phyloP scores from a whole-genome alignment of 106 monocot genomes.

The Agapanthus africanus region DNA sequence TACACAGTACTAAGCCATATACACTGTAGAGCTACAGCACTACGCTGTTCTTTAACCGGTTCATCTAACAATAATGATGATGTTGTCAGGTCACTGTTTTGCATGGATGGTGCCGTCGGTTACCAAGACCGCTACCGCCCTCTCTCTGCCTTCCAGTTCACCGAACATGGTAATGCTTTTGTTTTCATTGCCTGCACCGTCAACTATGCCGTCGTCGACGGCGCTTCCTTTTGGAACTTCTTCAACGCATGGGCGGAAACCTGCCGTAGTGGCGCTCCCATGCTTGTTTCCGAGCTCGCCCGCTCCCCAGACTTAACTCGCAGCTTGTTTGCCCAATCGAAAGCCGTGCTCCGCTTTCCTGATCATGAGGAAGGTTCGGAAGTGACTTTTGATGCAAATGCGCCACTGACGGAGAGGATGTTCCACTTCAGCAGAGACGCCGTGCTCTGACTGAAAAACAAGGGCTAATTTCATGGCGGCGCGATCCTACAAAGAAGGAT shows the following conservation, averaged over 20 bases:
- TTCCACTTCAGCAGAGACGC: slow-evolving; percentile 51
- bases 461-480: slow-evolving; percentile 24
- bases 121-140: slow-evolving; percentile 9
- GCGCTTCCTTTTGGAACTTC: slow-evolving; percentile 64
- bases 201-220: slow-evolving; percentile 65
- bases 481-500: too few species aligned
- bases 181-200: slow-evolving; percentile 46
- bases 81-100: not conserved
- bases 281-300: slow-evolving; percentile 21
- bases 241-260: slow-evolving; percentile 68
- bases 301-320: slow-evolving; percentile 37
- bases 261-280: slow-evolving; percentile 16
- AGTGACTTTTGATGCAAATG: slow-evolving; percentile 39
- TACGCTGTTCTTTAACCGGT: slow-evolving; percentile 26
- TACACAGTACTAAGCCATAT: too few species aligned
- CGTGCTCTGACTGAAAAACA: slow-evolving; percentile 44
- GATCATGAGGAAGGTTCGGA: slow-evolving; percentile 28
- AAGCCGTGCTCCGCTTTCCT: slow-evolving; percentile 49
- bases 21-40: slow-evolving; percentile 24
- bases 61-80: too few species aligned
- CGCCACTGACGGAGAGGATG: slow-evolving; percentile 53
- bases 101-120: not conserved
- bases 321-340: slow-evolving; percentile 57
- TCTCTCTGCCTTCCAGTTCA: slow-evolving; percentile 53
- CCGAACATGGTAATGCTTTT: slow-evolving; percentile 48